These are phyloP conservation scores for Penicillium fimorum DNA, from an alignment of 495 filamentous ascomycete species.

Conservation along the genomic window DNA sequence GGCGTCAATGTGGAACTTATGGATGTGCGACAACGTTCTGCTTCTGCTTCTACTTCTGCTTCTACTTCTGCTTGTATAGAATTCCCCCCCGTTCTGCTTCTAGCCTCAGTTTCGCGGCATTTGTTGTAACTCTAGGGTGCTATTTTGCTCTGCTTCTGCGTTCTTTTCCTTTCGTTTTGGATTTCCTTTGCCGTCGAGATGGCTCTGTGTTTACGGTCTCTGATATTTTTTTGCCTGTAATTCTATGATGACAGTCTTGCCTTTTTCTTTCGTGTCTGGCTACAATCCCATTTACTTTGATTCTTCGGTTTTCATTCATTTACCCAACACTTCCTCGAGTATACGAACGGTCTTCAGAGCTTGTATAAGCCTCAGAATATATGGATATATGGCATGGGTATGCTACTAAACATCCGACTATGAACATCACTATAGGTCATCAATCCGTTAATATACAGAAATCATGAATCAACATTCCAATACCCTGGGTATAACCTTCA, in stretches of 20 bases:
- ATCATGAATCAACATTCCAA: slow-evolving; percentile 5
- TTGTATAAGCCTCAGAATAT: neutral
- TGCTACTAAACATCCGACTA: slow-evolving; percentile 5
- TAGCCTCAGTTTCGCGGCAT: slow-evolving; percentile 25
- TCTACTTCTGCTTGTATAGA: slow-evolving; percentile 29
- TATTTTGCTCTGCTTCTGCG: slow-evolving; percentile 7
- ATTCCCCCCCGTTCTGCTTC: slow-evolving; percentile 14
- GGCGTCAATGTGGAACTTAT: slow-evolving; percentile 29
- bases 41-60: slow-evolving; percentile 19
- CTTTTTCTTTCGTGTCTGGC: slow-evolving; percentile 17
- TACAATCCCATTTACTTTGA: slow-evolving; percentile 16
- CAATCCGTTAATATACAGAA: slow-evolving; percentile 7
- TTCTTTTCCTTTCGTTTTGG: slow-evolving; percentile 16
- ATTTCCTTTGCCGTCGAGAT: slow-evolving; percentile 14
- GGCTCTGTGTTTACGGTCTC: slow-evolving; percentile 23
- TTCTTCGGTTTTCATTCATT: neutral
- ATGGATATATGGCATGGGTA: slow-evolving; percentile 3
- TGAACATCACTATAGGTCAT: slow-evolving; percentile 5
- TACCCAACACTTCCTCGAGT: neutral
- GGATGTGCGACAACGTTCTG: slow-evolving; percentile 21
- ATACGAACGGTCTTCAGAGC: neutral
- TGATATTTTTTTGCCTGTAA: slow-evolving; percentile 35
- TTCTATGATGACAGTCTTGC: slow-evolving; percentile 42
- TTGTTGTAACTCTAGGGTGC: slow-evolving; percentile 37
- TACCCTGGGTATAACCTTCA: neutral